phyloP scores from a whole-genome alignment of 2,329 filamentous ascomycete genomes.

The Paecilomyces sp. region DNA sequence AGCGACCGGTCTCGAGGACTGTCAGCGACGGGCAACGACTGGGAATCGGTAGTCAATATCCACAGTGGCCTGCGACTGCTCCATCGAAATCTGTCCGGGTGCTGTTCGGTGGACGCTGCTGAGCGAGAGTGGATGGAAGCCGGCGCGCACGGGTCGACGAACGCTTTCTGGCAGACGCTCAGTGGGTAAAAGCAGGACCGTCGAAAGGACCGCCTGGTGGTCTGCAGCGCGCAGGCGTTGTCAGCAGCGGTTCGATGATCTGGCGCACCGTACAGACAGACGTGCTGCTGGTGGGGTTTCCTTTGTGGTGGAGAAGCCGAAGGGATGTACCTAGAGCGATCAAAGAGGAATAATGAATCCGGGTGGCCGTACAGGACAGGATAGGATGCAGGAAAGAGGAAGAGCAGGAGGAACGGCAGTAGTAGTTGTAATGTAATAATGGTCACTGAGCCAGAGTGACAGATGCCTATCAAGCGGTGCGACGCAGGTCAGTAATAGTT shows the following conservation, averaged over 20 bases:
- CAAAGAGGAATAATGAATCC: background rate
- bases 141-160: background rate
- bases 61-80: conserved; percentile 15
- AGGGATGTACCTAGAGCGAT: background rate
- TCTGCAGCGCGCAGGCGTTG: conserved; percentile 5
- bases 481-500: background rate
- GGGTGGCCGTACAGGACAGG: background rate
- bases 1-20: conserved; percentile 2
- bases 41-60: conserved; percentile 17
- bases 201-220: background rate
- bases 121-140: background rate
- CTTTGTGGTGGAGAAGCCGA: conserved; percentile 2
- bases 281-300: conserved; percentile 6
- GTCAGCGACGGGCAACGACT: conserved; percentile 17
- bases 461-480: background rate
- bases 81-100: conserved; percentile 14
- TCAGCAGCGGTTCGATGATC: conserved; percentile 7
- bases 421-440: background rate
- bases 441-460: background rate
- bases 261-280: conserved; percentile 5
- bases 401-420: background rate
- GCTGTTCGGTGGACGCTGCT: background rate
- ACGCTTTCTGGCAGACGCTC: conserved; percentile 6
- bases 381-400: background rate
- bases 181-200: conserved; percentile 4